phyloP scores from a whole-genome alignment of 805 yeast species.

The Ogataea trehalophila region DNA sequence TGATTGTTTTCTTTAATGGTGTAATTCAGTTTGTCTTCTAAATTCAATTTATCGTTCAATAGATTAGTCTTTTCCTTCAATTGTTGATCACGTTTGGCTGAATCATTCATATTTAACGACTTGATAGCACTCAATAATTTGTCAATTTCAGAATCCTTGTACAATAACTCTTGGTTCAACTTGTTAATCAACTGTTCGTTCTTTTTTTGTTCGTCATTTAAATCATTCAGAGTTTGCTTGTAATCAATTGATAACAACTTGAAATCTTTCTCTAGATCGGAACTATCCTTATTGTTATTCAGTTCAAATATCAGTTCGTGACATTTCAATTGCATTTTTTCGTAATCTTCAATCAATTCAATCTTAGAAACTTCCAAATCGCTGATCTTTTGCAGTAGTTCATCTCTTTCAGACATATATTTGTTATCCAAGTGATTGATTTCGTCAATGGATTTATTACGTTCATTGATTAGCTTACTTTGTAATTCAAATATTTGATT shows the following conservation, averaged over 20 bases:
- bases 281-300: conserved; percentile 12
- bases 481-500: conserved; percentile 11
- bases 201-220: conserved; percentile 17
- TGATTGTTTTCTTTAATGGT: conserved; percentile 36
- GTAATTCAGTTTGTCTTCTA: conserved; percentile 35
- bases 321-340: conserved; percentile 23
- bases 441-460: conserved; percentile 14
- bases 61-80: conserved; percentile 33
- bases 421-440: conserved; percentile 9
- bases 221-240: conserved; percentile 23
- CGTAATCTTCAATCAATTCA: conserved; percentile 34
- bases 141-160: conserved; percentile 35
- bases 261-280: conserved; percentile 35
- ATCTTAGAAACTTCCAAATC: conserved; percentile 33
- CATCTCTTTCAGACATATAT: conserved; percentile 27
- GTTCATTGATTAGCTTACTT: conserved; percentile 9
- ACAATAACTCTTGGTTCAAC: conserved; percentile 19
- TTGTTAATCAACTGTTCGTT: conserved; percentile 5
- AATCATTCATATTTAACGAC: conserved; percentile 28
- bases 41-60: conserved; percentile 31
- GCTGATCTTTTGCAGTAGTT: conserved; percentile 30
- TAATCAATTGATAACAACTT: conserved; percentile 33
- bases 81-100: conserved; percentile 24
- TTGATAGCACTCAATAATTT: conserved; percentile 24
- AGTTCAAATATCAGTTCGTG: conserved; percentile 5